Percentiles rank a stretch among this genome's conserved stretches.
These are phyloP conservation scores for Lotmaria passim DNA, from an alignment of 208 protist genomes.

Conservation along the genomic window DNA sequence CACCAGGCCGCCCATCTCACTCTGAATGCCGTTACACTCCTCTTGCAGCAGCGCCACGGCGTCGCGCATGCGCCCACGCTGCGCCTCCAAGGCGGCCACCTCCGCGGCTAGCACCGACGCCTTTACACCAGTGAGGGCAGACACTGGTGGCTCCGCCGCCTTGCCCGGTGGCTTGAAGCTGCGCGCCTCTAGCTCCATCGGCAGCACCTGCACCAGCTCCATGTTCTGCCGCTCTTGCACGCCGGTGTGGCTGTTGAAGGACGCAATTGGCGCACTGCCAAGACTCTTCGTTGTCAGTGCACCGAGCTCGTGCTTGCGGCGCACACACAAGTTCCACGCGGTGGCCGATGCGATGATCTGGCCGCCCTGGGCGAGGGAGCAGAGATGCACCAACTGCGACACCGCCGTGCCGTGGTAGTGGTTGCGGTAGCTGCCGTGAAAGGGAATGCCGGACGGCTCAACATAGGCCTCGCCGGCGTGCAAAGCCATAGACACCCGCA, in stretches of 20 bases:
- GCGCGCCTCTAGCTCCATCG: constrained; percentile 50
- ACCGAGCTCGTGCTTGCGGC: constrained; percentile 61
- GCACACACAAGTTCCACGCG: constrained; percentile 71
- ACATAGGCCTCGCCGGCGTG: constrained; percentile 76
- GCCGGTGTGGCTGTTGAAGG: constrained; percentile 72
- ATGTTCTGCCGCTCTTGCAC: constrained; percentile 73
- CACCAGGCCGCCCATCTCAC: constrained; percentile 44
- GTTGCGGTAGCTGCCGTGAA: constrained; percentile 47
- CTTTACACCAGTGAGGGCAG: constrained; percentile 50
- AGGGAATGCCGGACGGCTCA: constrained; percentile 70
- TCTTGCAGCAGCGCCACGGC: constrained; percentile 53
- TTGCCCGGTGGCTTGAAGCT: constrained; percentile 48
- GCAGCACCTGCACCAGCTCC: constrained; percentile 65
- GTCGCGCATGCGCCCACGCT: constrained; percentile 51
- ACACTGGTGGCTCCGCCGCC: constrained; percentile 35
- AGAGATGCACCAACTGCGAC: constrained; percentile 77
- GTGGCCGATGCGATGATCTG: constrained; percentile 74
- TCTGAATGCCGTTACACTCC: constrained; percentile 60
- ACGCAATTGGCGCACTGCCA: constrained; percentile 65
- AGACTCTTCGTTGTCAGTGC: constrained; percentile 53
- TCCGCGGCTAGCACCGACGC: constrained; percentile 60
- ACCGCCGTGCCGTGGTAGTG: constrained; percentile 89
- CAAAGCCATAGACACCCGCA: constrained; percentile 76
- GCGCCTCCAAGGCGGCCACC: constrained; percentile 62
- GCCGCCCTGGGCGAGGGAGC: constrained; percentile 75